Conservation (phyloP, 352 stramenopile species). For the Blastocystis sp. region DNA sequence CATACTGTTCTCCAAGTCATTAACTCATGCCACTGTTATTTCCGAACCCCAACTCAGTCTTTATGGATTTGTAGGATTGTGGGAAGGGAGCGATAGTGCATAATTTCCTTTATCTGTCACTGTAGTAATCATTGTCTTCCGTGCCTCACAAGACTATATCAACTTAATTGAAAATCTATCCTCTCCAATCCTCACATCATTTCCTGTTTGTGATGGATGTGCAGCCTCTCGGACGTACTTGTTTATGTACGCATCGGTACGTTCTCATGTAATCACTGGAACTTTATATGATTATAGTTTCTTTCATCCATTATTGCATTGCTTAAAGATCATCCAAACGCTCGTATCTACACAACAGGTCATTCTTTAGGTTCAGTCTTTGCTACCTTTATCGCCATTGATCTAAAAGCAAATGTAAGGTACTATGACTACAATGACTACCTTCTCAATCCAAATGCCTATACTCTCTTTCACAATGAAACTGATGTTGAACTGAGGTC, state of each 20-base stretch:
- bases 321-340: neutral
- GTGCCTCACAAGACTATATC: neutral
- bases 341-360: neutral
- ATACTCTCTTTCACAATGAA: neutral
- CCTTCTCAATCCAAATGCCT: neutral
- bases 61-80: conserved; percentile 4
- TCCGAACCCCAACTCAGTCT: neutral
- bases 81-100: neutral
- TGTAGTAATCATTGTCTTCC: conserved; percentile 5
- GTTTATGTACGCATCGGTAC: neutral
- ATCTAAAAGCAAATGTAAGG: neutral
- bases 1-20: neutral
- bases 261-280: neutral
- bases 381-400: neutral
- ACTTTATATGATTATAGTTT: neutral
- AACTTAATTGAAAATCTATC: conserved; percentile 26
- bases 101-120: neutral
- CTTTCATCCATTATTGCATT: neutral
- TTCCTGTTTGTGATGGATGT: neutral
- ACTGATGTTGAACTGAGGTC: neutral
- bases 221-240: neutral
- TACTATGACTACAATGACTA: neutral
- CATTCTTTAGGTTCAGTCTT: conserved; percentile 19
- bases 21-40: neutral
- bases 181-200: neutral